phyloP scores from a whole-genome alignment of 2,329 filamentous ascomycete species.

The Periconia sp. region DNA sequence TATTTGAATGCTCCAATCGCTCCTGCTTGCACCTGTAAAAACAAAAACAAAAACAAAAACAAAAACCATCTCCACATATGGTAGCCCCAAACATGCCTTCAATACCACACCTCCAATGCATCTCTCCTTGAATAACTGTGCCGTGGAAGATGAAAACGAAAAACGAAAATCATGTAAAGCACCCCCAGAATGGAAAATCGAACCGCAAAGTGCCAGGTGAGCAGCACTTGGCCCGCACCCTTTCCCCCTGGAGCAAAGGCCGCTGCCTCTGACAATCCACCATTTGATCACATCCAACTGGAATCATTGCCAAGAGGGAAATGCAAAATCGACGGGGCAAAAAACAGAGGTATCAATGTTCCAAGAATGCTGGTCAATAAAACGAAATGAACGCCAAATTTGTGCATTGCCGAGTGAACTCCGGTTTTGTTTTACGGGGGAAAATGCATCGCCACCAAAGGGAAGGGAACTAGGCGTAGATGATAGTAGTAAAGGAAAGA shows the following conservation, averaged over 20 bases:
- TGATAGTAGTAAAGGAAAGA: conserved; percentile 6
- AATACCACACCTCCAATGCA: too few species aligned
- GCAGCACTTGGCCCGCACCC: neutral
- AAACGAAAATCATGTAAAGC: too few species aligned
- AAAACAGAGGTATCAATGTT: conserved; percentile 34
- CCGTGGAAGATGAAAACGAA: too few species aligned
- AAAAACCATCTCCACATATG: too few species aligned
- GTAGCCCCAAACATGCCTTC: too few species aligned
- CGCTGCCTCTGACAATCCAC: neutral
- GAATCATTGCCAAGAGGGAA: neutral
- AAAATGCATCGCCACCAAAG: conserved; percentile 11
- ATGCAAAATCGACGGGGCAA: conserved; percentile 4
- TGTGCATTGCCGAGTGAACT: conserved; percentile 24
- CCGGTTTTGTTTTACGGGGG: conserved; percentile 24
- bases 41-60: too few species aligned
- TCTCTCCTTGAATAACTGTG: too few species aligned
- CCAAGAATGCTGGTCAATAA: conserved; percentile 19
- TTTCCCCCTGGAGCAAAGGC: too few species aligned
- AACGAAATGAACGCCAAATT: conserved; percentile 24
- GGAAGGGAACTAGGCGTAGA: conserved; percentile 1
- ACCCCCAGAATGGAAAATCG: too few species aligned
- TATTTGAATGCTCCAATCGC: neutral
- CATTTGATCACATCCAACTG: neutral
- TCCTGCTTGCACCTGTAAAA: neutral
- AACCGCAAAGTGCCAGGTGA: neutral